Evolutionary conservation across 2,329 filamentous ascomycete species (phyloP).

Genomic region (Colletotrichum kahawae): DNA sequence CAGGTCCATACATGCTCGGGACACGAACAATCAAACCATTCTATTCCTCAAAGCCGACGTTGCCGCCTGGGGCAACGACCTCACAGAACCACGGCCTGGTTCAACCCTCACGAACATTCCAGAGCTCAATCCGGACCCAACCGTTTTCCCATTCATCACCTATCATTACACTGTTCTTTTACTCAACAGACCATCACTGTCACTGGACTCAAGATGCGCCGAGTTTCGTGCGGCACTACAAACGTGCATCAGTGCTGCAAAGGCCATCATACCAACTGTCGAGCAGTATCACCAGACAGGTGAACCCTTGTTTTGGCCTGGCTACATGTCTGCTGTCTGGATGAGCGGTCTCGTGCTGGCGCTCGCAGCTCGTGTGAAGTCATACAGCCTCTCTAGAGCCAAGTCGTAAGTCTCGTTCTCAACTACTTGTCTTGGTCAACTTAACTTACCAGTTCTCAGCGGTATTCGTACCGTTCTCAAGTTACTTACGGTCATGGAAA

Average conservation of each 20-base stretch:
- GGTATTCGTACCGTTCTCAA: neutral
- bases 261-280: neutral
- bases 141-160: constrained; percentile 9
- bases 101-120: neutral
- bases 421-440: neutral
- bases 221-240: constrained; percentile 13
- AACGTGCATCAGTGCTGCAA: constrained; percentile 5
- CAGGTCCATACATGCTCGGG: constrained; percentile 9
- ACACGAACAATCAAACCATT: neutral
- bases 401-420: neutral
- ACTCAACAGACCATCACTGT: constrained; percentile 38
- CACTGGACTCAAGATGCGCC: constrained; percentile 23
- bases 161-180: constrained; percentile 37
- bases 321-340: constrained; percentile 38
- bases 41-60: constrained; percentile 19
- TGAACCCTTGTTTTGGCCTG: constrained; percentile 33
- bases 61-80: constrained; percentile 9
- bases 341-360: constrained; percentile 41
- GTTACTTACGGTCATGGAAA: neutral
- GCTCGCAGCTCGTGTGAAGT: constrained; percentile 27
- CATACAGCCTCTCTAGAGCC: neutral
- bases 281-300: neutral
- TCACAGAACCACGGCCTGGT: neutral
- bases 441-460: neutral
- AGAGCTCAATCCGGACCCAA: neutral